These are phyloP conservation scores for Colletotrichum zoysiae DNA, from an alignment of 2,329 filamentous ascomycete species.

Conservation along the genomic window DNA sequence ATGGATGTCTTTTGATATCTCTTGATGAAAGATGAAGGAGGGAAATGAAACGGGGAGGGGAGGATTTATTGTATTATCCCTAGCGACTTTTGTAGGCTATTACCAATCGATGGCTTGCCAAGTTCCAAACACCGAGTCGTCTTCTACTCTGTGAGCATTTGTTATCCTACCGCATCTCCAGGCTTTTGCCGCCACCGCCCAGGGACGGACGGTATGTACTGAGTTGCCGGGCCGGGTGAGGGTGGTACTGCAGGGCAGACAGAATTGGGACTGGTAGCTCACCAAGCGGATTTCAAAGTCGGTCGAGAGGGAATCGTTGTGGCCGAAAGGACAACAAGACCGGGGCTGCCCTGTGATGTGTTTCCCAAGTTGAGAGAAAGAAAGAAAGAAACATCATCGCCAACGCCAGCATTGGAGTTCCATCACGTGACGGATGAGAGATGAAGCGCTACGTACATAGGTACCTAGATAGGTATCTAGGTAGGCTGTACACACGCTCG, in stretches of 20 bases:
- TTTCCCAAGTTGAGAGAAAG: neutral
- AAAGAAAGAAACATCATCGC: neutral
- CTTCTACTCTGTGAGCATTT: neutral
- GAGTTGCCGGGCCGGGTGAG: too few relatives aligned
- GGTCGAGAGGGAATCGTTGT: too few relatives aligned
- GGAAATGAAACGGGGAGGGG: neutral
- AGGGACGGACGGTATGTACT: neutral
- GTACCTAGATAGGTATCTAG: too few relatives aligned
- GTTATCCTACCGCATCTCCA: neutral
- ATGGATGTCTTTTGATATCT: neutral
- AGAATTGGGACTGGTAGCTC: too few relatives aligned
- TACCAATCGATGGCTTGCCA: slow-evolving; percentile 31
- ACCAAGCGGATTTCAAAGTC: too few relatives aligned
- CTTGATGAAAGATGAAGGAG: slow-evolving; percentile 19
- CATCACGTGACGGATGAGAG: slow-evolving; percentile 1
- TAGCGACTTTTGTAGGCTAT: slow-evolving; percentile 27
- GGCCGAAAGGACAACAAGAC: too few relatives aligned
- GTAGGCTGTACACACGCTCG: slow-evolving; percentile 15
- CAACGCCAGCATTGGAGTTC: too few relatives aligned
- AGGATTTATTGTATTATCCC: slow-evolving; percentile 32
- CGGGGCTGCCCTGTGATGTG: too few relatives aligned
- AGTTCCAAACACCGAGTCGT: slow-evolving; percentile 13
- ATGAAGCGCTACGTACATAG: neutral
- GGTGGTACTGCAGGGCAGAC: neutral
- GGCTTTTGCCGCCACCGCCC: neutral